These are phyloP conservation scores for Agroathelia rolfsii DNA, from an alignment of 1,284 basidiomycete species.

Conservation along the genomic window DNA sequence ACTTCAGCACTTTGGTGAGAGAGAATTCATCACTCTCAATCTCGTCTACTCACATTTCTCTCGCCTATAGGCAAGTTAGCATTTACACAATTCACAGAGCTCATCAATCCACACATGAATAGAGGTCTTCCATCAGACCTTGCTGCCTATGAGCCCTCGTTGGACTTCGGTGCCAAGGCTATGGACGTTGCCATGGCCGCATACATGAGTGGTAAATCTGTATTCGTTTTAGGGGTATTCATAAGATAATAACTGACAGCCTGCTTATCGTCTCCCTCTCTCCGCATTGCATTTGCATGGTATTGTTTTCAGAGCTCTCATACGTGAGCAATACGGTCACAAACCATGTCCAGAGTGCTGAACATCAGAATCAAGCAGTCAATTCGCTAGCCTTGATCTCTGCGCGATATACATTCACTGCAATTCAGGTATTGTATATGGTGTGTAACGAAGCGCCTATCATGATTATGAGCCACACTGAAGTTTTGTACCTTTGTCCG, in stretches of 20 bases:
- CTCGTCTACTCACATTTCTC: too few relatives aligned
- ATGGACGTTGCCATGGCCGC: conserved; percentile 50
- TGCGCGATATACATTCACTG: conserved; percentile 40
- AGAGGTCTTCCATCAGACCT: conserved; percentile 44
- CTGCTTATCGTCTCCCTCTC: too few relatives aligned
- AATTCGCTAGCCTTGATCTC: conserved; percentile 46
- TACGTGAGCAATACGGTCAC: conserved; percentile 51
- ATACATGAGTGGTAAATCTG: conserved; percentile 39
- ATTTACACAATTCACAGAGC: conserved; percentile 52
- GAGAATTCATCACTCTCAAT: too few relatives aligned
- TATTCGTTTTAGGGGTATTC: too few relatives aligned
- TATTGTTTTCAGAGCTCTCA: too few relatives aligned
- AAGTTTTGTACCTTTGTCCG: conserved; percentile 22
- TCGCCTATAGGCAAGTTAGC: conserved; percentile 50
- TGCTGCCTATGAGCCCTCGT: conserved; percentile 42
- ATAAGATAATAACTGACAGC: too few relatives aligned
- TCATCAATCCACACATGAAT: conserved; percentile 48
- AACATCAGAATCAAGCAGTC: conserved; percentile 53
- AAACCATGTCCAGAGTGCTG: conserved; percentile 45
- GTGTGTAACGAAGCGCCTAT: conserved; percentile 36
- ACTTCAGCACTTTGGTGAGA: conserved; percentile 42
- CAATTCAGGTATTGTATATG: conserved; percentile 41
- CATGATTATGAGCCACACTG: conserved; percentile 39
- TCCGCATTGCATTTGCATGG: too few relatives aligned
- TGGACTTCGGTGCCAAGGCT: conserved; percentile 52